Base-by-base conservation (phyloP, 345 rosid species). In the Sapria himalayana region DNA sequence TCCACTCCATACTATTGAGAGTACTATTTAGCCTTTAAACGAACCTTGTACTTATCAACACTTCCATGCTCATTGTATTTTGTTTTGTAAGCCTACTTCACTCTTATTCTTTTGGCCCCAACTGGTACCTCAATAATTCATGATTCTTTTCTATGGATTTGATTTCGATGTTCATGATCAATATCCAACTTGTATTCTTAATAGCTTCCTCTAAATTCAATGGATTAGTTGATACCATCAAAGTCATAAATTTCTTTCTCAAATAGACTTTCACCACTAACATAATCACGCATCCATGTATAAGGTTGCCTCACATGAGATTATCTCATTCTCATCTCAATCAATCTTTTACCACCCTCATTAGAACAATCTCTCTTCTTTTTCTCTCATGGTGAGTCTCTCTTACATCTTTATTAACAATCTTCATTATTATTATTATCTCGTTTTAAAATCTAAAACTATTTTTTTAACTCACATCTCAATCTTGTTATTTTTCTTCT, bases 21-120 rank as follows among this genome's bases (percentile, higher is more conserved):
- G 31, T 9, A n/a, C 24, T 40, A 27, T 15, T 21, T 40, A 1
- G 12, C 31, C 2, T 6, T 13, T 1, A 40, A 14, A 8, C 31
- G 2, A 1, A 27, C 15, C 3, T 39, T 39, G 8, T 10, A 39
- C 8, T 9, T 3, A 4, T 39, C 25, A 15, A 20, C 43, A 14
- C 14, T 16, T 6, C 25, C 43, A 20, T 39, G 11, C 6, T 23
- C 4, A 3, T 20, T 39, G 20, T 19, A 39, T 15, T 39, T 38
- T 2, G 24, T 38, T 9, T 38, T 38, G 42, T 38, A 38, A 7
- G 22, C 43, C 42, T 17, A 39, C 5, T 39, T 39, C 13, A 39
- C 25, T 14, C 43, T 19, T 19, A 39, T 39, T 0, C 9, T 15
- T 4, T 39, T 12, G 15, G 19, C 22, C 1, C 10, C 27, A 13